These are phyloP conservation scores for Phytophthora fragariae DNA, from an alignment of 352 stramenopile genomes.

Conservation along the genomic window DNA sequence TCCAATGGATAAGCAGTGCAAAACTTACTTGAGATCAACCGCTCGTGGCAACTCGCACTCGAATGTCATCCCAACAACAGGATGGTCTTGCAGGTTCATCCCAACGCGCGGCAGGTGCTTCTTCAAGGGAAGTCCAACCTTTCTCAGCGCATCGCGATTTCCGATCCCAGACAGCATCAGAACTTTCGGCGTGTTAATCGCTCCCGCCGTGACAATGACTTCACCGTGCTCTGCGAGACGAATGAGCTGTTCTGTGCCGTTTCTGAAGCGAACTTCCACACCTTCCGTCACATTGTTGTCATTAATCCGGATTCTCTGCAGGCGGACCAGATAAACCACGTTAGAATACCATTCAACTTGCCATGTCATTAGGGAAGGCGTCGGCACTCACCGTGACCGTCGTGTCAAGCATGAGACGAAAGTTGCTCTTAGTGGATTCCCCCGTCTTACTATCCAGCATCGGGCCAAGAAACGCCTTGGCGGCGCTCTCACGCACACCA, in stretches of 20 bases:
- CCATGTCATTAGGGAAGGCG: neutral
- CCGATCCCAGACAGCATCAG: constrained; percentile 78
- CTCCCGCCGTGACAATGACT: constrained; percentile 83
- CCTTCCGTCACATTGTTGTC: constrained; percentile 49
- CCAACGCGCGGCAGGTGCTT: constrained; percentile 82
- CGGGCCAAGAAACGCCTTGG: constrained; percentile 71
- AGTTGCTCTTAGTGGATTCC: constrained; percentile 49
- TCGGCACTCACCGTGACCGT: constrained; percentile 56
- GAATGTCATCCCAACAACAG: constrained; percentile 83
- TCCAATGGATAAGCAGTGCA: neutral
- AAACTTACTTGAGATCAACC: constrained; percentile 58
- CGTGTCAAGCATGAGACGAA: constrained; percentile 64
- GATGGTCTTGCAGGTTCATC: constrained; percentile 92
- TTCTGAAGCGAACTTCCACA: constrained; percentile 47
- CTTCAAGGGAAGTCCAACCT: constrained; percentile 57
- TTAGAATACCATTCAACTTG: neutral
- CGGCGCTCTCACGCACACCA: constrained; percentile 85
- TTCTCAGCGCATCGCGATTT: constrained; percentile 48
- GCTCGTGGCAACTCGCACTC: constrained; percentile 36
- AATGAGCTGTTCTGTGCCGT: constrained; percentile 50
- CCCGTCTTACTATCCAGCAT: constrained; percentile 47
- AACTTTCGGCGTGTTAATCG: constrained; percentile 89
- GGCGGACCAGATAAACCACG: neutral
- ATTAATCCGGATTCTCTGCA: constrained; percentile 62
- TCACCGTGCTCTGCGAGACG: constrained; percentile 50